Base-by-base conservation (phyloP, 352 stramenopile genomes). In the Globisporangium takayamanum region DNA sequence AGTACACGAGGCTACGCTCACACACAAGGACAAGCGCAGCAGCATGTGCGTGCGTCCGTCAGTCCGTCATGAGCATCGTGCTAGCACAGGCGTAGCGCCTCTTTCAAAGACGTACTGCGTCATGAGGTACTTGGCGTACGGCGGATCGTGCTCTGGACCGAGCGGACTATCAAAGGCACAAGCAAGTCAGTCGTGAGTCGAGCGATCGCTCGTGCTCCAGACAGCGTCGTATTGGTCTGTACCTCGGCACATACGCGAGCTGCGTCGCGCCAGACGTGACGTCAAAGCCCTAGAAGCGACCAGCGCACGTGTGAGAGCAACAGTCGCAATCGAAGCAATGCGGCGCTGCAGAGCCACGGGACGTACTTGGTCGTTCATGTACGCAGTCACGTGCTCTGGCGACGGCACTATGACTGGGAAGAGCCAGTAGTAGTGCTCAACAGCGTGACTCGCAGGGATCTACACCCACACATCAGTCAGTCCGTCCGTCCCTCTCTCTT, bases 361-460 rank as follows among this genome's bases (percentile, higher is more conserved):
- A 53, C 57, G 51, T 64, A 91, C 81, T 48, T 83, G 69, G 41
- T 78, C 63, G 67, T 90, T 89, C 84, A 94, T 92, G 70, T 76
- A 79, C 42, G 62, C 67, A 44, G 78, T 71, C 39, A 92, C 74
- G 25, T 66, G 55, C 41, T 68, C 57, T 12, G 84, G 84, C 2
- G 73, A 74, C 11, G 79, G 67, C 44, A 89, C 77, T 44, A 86
- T 72, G 49, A 94, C 76, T 3, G 84, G 84, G 45, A 92, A 92
- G 15, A 94, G 59, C 84, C 84, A 94, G 57, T 87, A 94, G 59
- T 80, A 88, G 69, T 94, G 84, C 28, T 81, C 79, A 4, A 72
- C 56, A 22, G 84, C 80, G 30, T 69, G 33, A 10, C 69, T 57
- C 3, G 82, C 84, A 42, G 84, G 84, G 37, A 93, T 78, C 76